Evolutionary conservation across 345 rosid species (phyloP), one percentile per base, ranked within the genome.

Genomic region (Reutealis trisperma): DNA sequence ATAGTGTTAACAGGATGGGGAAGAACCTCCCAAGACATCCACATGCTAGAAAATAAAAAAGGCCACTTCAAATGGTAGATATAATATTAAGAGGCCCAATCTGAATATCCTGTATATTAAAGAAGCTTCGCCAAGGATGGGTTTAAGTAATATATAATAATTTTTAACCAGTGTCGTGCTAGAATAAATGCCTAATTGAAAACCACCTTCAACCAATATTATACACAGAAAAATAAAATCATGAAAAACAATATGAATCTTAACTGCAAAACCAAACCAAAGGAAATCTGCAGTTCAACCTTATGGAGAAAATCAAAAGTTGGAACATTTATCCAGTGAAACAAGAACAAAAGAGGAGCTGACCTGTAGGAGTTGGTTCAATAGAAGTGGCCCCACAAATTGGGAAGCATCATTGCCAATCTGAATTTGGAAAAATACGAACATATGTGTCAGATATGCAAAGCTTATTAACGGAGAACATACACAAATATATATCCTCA

Each of bases 351-450:
- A 81, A 57, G 58, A 74, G 67, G 22, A 78, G 78, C 83, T 82
- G 68, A 96, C 99, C 98, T 92, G 86, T 75, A 96, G 83, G 75
- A 96, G 94, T 80, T 84, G 86, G 85, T 92, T 93, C 84, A 96
- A 71, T 54, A 96, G 67, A 57, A 96, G 94, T 14, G 99, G 99
- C 75, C 99, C 99, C 76, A 92, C 94, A 83, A 96, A 96, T 74
- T 96, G 99, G 44, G 99, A 92, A 81, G 87, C 79, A 82, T 96
- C 99, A 79, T 96, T 96, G 79, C 92, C 92, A 83, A 96, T 91
- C 99, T 96, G 67, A 65, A 77, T 64, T 63, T 18, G 76, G 54
- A 27, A 22, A 71, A 55, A 78, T 25, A 41, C 1, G 57, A 60
- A 68, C 47, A 85, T 60, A 49, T 68, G 78, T 69, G 51, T 72